Evolutionary conservation across 2,329 filamentous ascomycete species (phyloP), one percentile per base, ranked within the genome.

Genomic region (Ceratocystis diversiconidia): DNA sequence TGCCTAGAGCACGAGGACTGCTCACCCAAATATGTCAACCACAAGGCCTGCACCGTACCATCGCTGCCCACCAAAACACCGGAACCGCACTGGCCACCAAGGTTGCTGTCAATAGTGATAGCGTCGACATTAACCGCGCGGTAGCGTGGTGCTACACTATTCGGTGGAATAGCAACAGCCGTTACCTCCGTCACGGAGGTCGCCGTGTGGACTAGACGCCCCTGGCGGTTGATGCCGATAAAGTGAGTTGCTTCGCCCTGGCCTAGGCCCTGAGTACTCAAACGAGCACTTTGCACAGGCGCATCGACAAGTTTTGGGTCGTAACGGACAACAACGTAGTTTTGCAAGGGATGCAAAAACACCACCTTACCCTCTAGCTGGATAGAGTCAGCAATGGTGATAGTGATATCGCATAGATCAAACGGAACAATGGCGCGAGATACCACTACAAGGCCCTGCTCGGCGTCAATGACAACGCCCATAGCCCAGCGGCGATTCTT

Each of bases 131-230:
- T 97, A 72, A 96, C 89, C 22, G 94, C 94, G 3, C 95, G 85
- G 73, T 99, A 99, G 68, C 94, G 83, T 4, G 94, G 94, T 5
- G 94, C 92, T 1, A 90, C 85, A 0, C 89, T 87, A 75, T 95
- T 97, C 30, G 94, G 91, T 0, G 94, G 95, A 68, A 99, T 97
- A 0, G 92, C 90, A 2, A 97, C 94, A 1, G 94, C 94, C 10
- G 92, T 97, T 72, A 99, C 95, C 74, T 99, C 94, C 0, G 95
- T 99, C 15, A 99, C 91, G 0, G 88, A 90, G 0, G 94, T 97
- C 71, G 95, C 91, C 4, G 91, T 89, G 70, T 96, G 90, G 3
- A 97, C 92, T 50, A 96, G 90, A 44, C 92, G 85, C 68, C 92
- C 87, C 70, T 96, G 97, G 70, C 95, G 87, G 73, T 99, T 99